phyloP scores from a whole-genome alignment of 257 asterid genomes.

The Gentiana straminea region DNA sequence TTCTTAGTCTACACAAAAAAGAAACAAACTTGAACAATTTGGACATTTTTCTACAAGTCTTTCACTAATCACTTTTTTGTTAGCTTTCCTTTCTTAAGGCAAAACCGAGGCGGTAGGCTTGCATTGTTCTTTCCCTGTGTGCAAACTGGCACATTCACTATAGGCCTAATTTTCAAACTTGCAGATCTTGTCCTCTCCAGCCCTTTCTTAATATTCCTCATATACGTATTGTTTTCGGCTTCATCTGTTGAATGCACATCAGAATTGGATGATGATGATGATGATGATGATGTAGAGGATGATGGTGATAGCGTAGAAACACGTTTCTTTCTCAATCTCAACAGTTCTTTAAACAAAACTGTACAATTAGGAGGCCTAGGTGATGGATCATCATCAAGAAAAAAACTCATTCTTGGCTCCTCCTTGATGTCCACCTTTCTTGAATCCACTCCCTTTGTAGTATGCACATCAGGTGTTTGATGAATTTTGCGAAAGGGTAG shows the following conservation, averaged over 20 bases:
- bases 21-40: slow-evolving; percentile 1
- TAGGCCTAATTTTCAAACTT: slow-evolving; percentile 56
- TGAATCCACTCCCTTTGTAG: slow-evolving; percentile 6
- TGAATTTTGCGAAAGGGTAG: slow-evolving; percentile 45
- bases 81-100: slow-evolving; percentile 42
- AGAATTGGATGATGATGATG: slow-evolving; percentile 27
- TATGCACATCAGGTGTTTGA: slow-evolving; percentile 22
- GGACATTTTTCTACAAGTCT: slow-evolving; percentile 18
- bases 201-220: slow-evolving; percentile 47
- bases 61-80: neutral
- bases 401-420: slow-evolving; percentile 46
- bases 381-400: slow-evolving; percentile 83
- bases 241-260: slow-evolving; percentile 15
- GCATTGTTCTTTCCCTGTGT: slow-evolving; percentile 41
- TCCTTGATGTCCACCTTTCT: slow-evolving; percentile 17
- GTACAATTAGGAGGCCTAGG: slow-evolving; percentile 92
- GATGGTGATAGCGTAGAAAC: slow-evolving; percentile 40
- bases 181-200: slow-evolving; percentile 54
- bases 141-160: slow-evolving; percentile 60
- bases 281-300: slow-evolving; percentile 39
- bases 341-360: slow-evolving; percentile 75
- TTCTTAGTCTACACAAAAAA: slow-evolving; percentile 7
- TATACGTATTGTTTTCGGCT: slow-evolving; percentile 28
- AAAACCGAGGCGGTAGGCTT: slow-evolving; percentile 53
- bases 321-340: slow-evolving; percentile 54